Evolutionary conservation across 164 flowering plant genomes (phyloP), one percentile per base, ranked within the genome.

Genomic region (Kalanchoe fedtschenkoi): DNA sequence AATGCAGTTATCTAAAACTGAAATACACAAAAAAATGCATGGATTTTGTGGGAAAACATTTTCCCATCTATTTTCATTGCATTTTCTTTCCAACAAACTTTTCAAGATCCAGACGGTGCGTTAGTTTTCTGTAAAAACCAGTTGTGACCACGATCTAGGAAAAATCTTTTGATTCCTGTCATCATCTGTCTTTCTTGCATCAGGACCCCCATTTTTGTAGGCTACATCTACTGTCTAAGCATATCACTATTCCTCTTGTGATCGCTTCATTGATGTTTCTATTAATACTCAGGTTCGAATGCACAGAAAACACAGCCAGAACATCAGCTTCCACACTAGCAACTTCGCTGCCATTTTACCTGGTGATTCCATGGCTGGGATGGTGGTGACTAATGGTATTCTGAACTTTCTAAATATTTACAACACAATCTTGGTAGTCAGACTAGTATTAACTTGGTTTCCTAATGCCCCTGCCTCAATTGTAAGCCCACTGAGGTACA

Each of bases 401-500:
- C 22, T 54, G 38, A 91, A 87, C 69, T 91, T 89, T 83, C 71
- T 92, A 71, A 92, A 81, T 74, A 65, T 92, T 62, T 92, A 87
- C 75, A 87, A 87, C 69, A 77, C 96, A 16, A 35, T 92, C 62
- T 71, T 92, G 77, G 72, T 89, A 70, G 78, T 72, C 53, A 78
- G 98, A 81, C 93, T 92, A 63, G 96, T 92, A 58, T 77, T 92
- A 71, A 92, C 98, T 38, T 91, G 98, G 98, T 91, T 91, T 69
- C 98, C 96, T 5, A 87, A 81, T 66, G 56, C 98, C 58, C 98
- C 98, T 65, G 82, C 91, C 5, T 91, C 84, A 70, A 80, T 92
- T 71, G 93, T 89, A 61, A 80, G 78, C 71, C 98, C 98, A 43
- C 88, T 89, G 74, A 91, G 96, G 98, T 91, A 75, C 35, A 22